phyloP scores from a whole-genome alignment of 2,329 filamentous ascomycete genomes.

The Colletotrichum melonis region DNA sequence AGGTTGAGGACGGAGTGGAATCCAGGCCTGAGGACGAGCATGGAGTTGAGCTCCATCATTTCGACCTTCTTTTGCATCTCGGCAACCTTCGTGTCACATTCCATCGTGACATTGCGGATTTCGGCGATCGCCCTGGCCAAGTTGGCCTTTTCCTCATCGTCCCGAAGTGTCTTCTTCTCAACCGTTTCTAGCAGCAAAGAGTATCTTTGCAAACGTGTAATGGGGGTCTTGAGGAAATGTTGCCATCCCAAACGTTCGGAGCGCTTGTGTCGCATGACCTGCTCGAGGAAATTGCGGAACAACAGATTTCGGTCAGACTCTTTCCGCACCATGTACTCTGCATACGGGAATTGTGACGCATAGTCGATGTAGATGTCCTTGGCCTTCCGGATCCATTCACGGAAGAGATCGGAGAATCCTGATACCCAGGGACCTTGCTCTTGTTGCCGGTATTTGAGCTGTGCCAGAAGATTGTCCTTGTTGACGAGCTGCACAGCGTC shows the following conservation, averaged over 20 bases:
- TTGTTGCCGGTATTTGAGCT: slow-evolving; percentile 95
- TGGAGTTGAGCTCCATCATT: slow-evolving; percentile 84
- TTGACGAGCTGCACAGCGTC: slow-evolving; percentile 91
- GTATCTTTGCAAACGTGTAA: slow-evolving; percentile 92
- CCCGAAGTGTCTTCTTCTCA: slow-evolving; percentile 82
- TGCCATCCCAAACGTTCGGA: slow-evolving; percentile 92
- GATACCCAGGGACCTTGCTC: slow-evolving; percentile 95
- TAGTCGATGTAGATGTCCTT: slow-evolving; percentile 91
- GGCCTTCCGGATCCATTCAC: slow-evolving; percentile 98
- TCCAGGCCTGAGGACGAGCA: slow-evolving; percentile 85
- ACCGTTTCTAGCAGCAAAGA: slow-evolving; percentile 85
- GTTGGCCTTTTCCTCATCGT: slow-evolving; percentile 91
- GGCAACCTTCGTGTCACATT: slow-evolving; percentile 92
- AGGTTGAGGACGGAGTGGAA: slow-evolving; percentile 93
- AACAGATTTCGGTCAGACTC: slow-evolving; percentile 87
- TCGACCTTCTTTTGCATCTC: slow-evolving; percentile 93
- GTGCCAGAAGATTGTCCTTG: slow-evolving; percentile 90
- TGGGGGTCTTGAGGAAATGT: slow-evolving; percentile 91
- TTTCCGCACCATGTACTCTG: slow-evolving; percentile 83
- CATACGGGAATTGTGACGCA: slow-evolving; percentile 86
- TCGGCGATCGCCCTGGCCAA: slow-evolving; percentile 88
- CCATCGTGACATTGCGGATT: slow-evolving; percentile 87
- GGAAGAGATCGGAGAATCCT: slow-evolving; percentile 96
- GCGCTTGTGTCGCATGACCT: slow-evolving; percentile 80
- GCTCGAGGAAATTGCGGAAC: slow-evolving; percentile 87